Percentiles rank a stretch among this genome's conserved stretches.
Evolutionary conservation across 2,329 filamentous ascomycete species (phyloP).

Genomic region (Neocatenulostroma microsporum): DNA sequence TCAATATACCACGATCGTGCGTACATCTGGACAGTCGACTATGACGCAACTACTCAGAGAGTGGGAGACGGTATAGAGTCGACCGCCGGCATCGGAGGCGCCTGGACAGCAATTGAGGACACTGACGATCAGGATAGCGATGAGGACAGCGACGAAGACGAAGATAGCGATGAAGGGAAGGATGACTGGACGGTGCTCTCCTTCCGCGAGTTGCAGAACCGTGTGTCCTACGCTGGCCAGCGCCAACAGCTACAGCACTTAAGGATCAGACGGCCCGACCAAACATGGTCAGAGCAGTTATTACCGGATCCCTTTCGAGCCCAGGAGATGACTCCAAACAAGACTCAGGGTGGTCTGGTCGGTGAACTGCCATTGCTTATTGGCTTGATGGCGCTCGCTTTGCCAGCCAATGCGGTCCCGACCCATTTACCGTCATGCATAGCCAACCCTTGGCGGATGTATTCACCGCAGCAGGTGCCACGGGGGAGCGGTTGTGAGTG

Average conservation of each 20-base stretch:
- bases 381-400: constrained; percentile 6
- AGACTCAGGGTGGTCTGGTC: constrained; percentile 5
- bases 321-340: background rate
- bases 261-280: background rate
- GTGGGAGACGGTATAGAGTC: constrained; percentile 11
- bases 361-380: constrained; percentile 13
- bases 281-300: constrained; percentile 7
- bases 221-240: background rate
- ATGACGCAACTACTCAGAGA: constrained; percentile 8
- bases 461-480: background rate
- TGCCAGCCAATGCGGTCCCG: constrained; percentile 1
- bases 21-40: constrained; percentile 9
- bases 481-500: constrained; percentile 5
- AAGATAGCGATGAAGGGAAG: background rate
- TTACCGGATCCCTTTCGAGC: constrained; percentile 10
- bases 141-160: constrained; percentile 4
- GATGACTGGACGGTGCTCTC: constrained; percentile 8
- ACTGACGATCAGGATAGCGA: background rate
- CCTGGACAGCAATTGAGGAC: background rate
- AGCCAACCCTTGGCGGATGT: constrained; percentile 3
- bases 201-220: constrained; percentile 2
- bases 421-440: constrained; percentile 1
- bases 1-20: constrained; percentile 13
- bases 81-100: too few relatives aligned
- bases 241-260: background rate